Evolutionary conservation across 148 eudicot genomes (phyloP).

Genomic region (Diospyros kaki): DNA sequence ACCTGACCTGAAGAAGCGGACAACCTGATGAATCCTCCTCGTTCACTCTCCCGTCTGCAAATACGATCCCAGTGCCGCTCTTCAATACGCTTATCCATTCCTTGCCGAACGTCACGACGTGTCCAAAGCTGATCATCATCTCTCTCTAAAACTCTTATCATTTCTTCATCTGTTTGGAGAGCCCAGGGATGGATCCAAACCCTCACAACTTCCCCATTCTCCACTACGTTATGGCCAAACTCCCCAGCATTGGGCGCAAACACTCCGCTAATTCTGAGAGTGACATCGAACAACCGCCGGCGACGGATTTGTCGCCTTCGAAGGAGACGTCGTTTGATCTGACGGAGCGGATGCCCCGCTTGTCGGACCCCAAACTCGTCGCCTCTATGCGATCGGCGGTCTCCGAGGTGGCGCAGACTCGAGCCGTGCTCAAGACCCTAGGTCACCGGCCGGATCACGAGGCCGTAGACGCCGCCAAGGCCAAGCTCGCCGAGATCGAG

Average conservation of each 20-base stretch:
- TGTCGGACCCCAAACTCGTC: constrained; percentile 62
- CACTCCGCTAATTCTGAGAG: constrained; percentile 18
- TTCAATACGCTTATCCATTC: no score
- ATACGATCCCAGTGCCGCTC: no score
- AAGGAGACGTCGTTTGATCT: constrained; percentile 40
- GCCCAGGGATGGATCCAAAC: constrained; percentile 48
- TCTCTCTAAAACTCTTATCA: background rate
- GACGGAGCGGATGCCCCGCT: constrained; percentile 59
- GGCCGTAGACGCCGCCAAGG: constrained; percentile 54
- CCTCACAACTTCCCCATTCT: constrained; percentile 63
- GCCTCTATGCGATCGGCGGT: constrained; percentile 64
- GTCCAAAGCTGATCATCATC: background rate
- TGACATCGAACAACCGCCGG: constrained; percentile 62
- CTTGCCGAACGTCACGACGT: no score
- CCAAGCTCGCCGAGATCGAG: constrained; percentile 46
- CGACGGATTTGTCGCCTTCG: background rate
- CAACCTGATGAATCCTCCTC: no score
- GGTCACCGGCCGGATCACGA: constrained; percentile 83
- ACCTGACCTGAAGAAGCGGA: no score
- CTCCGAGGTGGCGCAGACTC: constrained; percentile 54
- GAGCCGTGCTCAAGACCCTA: constrained; percentile 49
- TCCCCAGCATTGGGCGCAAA: constrained; percentile 38
- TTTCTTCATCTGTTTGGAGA: background rate
- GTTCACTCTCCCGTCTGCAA: no score
- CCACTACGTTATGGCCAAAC: constrained; percentile 58